Evolutionary conservation across 2,329 filamentous ascomycete species (phyloP), one percentile per base, ranked within the genome.

Genomic region (Arthroderma uncinatum): DNA sequence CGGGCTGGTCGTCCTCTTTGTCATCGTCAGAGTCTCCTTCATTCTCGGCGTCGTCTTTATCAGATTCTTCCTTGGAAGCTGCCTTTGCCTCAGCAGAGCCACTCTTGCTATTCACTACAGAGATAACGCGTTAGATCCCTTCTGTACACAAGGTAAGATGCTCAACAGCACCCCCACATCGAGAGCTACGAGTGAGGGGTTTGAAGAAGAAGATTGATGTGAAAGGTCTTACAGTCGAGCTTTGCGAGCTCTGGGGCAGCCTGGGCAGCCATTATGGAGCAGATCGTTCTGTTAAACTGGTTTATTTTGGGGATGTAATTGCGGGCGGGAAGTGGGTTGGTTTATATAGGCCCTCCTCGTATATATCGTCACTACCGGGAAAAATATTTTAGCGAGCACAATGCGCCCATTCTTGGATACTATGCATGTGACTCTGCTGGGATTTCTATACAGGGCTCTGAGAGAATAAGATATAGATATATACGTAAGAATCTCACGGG

Each of bases 11-110:
- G 28, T 67, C 64, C 25, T 78, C 77, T 57, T 77, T 76, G 58
- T 76, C 75, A 57, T 81, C 78, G 54, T 81, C 79, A 21, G 78
- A 80, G 59, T 80, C 47, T 34, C 47, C 78, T 56, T 76, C 76
- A 62, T 78, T 76, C 62, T 80, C 78, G 58, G 70, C 74, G 60
- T 79, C 76, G 59, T 70, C 74, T 59, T 75, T 68, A 59, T 71
- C 73, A 54, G 67, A 64, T 55, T 68, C 63, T 55, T 64, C 67
- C 56, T 69, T 64, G 57, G 64, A 61, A 52, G 68, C 64, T 54
- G 67, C 64, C 55, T 68, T 67, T 53, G 69, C 69, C 44, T 57
- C 44, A 23, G 42, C 36, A 59, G 68, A 68, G 60, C 65, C 67
- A 58, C 65, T 68, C 57, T 72, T 67, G 61, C 67, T 68, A 63